Percentiles rank a stretch among this genome's conserved stretches.
Conservation (phyloP, 2,329 filamentous ascomycete species). For the Huntiella omanensis region DNA sequence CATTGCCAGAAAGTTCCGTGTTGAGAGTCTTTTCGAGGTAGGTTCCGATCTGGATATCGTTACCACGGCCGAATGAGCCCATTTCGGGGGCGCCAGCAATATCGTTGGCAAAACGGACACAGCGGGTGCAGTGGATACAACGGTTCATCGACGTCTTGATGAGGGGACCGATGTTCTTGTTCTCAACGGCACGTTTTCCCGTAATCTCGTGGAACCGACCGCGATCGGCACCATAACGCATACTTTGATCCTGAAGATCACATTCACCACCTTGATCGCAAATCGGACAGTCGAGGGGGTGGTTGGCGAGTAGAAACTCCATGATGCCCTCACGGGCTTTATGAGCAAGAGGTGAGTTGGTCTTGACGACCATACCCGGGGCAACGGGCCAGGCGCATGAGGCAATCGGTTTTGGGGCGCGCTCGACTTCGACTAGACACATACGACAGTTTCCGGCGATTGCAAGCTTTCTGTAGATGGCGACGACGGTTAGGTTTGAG, state of each 20-base stretch:
- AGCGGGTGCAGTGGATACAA: constrained; percentile 97
- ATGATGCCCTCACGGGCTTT: constrained; percentile 98
- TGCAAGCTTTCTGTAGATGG: constrained; percentile 63
- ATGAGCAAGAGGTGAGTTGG: constrained; percentile 85
- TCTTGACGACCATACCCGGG: constrained; percentile 98
- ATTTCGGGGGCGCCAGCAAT: constrained; percentile 90
- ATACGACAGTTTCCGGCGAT: constrained; percentile 99
- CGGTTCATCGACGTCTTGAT: constrained; percentile 99
- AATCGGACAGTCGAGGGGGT: constrained; percentile 88
- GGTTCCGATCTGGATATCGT: constrained; percentile 94
- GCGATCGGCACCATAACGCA: constrained; percentile 92
- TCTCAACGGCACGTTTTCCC: constrained; percentile 94
- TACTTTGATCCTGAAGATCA: constrained; percentile 97
- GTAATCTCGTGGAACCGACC: constrained; percentile 91
- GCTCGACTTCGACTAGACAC: constrained; percentile 97
- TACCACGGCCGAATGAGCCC: constrained; percentile 84
- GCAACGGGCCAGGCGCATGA: constrained; percentile 98
- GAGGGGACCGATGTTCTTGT: constrained; percentile 96
- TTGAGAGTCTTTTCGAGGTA: constrained; percentile 90
- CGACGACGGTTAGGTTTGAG: neutral
- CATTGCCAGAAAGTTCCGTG: constrained; percentile 87
- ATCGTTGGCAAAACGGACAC: constrained; percentile 94
- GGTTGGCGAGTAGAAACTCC: constrained; percentile 94
- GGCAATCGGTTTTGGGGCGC: constrained; percentile 87
- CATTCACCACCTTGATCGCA: constrained; percentile 99